Conservation (phyloP, 805 yeast genomes). For the Kazachstania bromeliacearum region DNA sequence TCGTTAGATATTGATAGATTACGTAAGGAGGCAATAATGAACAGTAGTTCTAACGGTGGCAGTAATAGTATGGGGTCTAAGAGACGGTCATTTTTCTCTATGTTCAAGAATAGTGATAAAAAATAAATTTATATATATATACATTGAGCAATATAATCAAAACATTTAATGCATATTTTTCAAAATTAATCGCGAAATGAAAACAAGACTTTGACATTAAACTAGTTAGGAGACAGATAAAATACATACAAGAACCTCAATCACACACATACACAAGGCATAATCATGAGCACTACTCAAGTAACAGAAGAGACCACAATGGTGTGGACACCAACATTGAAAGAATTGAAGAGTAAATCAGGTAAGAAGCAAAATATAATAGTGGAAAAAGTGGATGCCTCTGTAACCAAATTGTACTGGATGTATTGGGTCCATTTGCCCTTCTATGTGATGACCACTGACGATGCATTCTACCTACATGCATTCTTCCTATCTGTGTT, state of each 20-base stretch:
- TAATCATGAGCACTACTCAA: too few relatives aligned
- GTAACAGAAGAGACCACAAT: background rate
- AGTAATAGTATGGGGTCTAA: constrained; percentile 3
- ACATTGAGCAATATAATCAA: background rate
- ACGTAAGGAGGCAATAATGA: constrained; percentile 7
- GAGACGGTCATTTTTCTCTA: constrained; percentile 23
- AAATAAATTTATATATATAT: background rate
- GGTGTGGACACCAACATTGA: constrained; percentile 9
- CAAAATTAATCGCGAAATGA: too few relatives aligned
- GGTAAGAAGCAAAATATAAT: constrained; percentile 8
- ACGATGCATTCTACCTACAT: constrained; percentile 35
- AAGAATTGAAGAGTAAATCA: constrained; percentile 10
- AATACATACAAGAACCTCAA: too few relatives aligned
- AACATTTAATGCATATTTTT: too few relatives aligned
- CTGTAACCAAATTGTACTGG: constrained; percentile 30
- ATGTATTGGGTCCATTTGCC: constrained; percentile 38
- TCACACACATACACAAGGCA: too few relatives aligned
- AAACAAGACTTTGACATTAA: too few relatives aligned
- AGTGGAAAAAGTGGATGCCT: constrained; percentile 17
- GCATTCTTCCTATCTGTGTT: constrained; percentile 31
- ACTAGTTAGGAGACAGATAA: too few relatives aligned
- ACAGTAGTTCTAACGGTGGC: background rate
- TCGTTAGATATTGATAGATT: constrained; percentile 24
- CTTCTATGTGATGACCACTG: constrained; percentile 35
- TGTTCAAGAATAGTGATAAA: constrained; percentile 16